Percentiles rank a stretch among this genome's conserved stretches.
Evolutionary conservation across 768 basidiomycete genomes (phyloP).

Genomic region (Kwoniella dejecticola): DNA sequence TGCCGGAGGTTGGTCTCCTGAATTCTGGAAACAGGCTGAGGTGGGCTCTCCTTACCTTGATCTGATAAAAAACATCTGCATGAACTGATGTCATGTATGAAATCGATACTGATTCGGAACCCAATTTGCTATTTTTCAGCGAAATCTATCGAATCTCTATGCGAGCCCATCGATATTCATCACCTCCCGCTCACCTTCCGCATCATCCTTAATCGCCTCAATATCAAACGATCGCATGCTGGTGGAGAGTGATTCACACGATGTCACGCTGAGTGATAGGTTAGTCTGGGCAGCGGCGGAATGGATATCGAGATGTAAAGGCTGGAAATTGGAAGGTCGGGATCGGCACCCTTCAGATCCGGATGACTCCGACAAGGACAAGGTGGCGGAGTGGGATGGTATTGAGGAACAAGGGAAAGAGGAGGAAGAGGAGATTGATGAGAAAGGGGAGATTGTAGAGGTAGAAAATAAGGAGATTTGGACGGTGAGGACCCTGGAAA

Average conservation of each 20-base stretch:
- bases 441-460: constrained; percentile 7
- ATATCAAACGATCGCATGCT: constrained; percentile 71
- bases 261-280: constrained; percentile 63
- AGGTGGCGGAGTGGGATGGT: constrained; percentile 6
- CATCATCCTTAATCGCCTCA: constrained; percentile 66
- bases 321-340: constrained; percentile 69
- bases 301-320: constrained; percentile 71
- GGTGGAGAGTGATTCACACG: constrained; percentile 81
- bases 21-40: constrained; percentile 75
- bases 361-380: background rate
- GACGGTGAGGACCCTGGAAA: constrained; percentile 38
- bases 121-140: too few relatives aligned
- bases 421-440: constrained; percentile 3
- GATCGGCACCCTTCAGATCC: constrained; percentile 41
- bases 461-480: constrained; percentile 19
- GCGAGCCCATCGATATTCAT: constrained; percentile 85
- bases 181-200: constrained; percentile 70
- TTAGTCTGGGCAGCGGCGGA: constrained; percentile 77
- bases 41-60: constrained; percentile 59
- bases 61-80: too few relatives aligned
- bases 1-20: constrained; percentile 73
- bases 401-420: constrained; percentile 3
- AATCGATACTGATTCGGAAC: too few relatives aligned
- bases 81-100: too few relatives aligned
- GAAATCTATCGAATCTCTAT: constrained; percentile 72